A percentile compares a stretch with the other conserved stretches of the same genome.
Evolutionary conservation across 2,329 filamentous ascomycete species (phyloP).

Genomic region (Calonectria honghensis): DNA sequence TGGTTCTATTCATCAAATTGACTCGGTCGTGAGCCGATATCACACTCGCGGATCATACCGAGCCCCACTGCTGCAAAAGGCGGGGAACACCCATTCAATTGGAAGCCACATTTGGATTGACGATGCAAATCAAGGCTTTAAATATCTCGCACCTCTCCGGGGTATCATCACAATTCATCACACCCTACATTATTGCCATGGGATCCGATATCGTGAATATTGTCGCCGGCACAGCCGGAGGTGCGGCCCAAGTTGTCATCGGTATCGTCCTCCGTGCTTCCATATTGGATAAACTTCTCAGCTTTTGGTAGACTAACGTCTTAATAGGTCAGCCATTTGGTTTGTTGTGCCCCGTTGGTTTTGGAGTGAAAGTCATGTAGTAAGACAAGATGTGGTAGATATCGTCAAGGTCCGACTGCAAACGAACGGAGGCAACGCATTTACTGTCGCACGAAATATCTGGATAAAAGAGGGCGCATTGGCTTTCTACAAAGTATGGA

Average conservation of each 20-base stretch:
- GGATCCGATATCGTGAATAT: conserved; percentile 10
- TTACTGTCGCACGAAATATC: conserved; percentile 19
- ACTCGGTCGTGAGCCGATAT: background rate
- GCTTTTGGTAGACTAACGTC: background rate
- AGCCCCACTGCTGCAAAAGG: background rate
- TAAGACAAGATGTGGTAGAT: conserved; percentile 14
- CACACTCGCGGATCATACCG: background rate
- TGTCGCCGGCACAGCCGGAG: conserved; percentile 5
- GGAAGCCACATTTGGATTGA: background rate
- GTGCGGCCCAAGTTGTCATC: conserved; percentile 9
- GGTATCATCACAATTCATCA: background rate
- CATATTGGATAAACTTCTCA: background rate
- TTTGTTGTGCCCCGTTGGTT: background rate
- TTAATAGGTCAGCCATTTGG: conserved; percentile 9
- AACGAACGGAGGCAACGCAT: conserved; percentile 23
- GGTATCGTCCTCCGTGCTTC: background rate
- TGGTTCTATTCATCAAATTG: background rate
- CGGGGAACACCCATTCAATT: background rate
- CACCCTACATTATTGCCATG: background rate
- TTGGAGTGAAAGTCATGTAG: background rate
- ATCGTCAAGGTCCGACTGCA: conserved; percentile 36
- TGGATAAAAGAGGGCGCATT: conserved; percentile 24
- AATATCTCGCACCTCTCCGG: background rate
- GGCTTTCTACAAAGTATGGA: conserved; percentile 30
- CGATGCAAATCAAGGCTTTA: background rate